Evolutionary conservation across 805 yeast species (phyloP).

Genomic region (Kurtzmaniella fragi): DNA sequence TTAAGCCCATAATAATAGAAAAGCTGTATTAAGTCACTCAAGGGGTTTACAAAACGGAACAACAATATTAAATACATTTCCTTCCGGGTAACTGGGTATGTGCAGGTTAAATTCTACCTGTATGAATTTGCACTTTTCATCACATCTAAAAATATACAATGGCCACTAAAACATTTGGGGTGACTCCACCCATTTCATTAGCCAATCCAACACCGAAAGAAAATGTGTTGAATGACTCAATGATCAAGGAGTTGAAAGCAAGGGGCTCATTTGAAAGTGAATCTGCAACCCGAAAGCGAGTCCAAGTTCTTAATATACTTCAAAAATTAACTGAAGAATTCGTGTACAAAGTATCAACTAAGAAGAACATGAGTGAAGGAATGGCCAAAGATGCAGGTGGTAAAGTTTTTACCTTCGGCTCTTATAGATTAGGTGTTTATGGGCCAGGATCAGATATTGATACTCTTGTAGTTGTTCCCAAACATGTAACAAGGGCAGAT

Average conservation of each 20-base stretch:
- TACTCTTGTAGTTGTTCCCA: conserved; percentile 93
- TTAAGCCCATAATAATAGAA: conserved; percentile 18
- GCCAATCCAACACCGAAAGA: conserved; percentile 83
- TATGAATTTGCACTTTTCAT: too few relatives aligned
- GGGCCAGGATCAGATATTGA: conserved; percentile 99
- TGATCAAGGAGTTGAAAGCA: conserved; percentile 72
- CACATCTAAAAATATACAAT: conserved; percentile 5
- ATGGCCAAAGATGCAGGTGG: conserved; percentile 98
- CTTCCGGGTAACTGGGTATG: neutral
- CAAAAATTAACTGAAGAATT: conserved; percentile 77
- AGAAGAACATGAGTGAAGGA: conserved; percentile 91
- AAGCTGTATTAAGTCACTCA: neutral
- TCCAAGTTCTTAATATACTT: conserved; percentile 61
- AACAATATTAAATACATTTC: neutral
- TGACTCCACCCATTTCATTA: conserved; percentile 79
- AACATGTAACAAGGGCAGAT: conserved; percentile 86
- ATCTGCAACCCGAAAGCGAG: conserved; percentile 75
- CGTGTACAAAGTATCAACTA: conserved; percentile 74
- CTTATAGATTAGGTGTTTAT: conserved; percentile 90
- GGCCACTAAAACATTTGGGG: conserved; percentile 45
- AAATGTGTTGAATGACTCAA: conserved; percentile 62
- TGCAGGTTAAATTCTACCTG: too few relatives aligned
- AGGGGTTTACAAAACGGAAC: neutral
- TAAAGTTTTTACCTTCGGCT: conserved; percentile 92
- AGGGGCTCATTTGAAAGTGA: conserved; percentile 90